Evolutionary conservation across 2,329 filamentous ascomycete genomes (phyloP).

Genomic region (Metarhizium guizhouense): DNA sequence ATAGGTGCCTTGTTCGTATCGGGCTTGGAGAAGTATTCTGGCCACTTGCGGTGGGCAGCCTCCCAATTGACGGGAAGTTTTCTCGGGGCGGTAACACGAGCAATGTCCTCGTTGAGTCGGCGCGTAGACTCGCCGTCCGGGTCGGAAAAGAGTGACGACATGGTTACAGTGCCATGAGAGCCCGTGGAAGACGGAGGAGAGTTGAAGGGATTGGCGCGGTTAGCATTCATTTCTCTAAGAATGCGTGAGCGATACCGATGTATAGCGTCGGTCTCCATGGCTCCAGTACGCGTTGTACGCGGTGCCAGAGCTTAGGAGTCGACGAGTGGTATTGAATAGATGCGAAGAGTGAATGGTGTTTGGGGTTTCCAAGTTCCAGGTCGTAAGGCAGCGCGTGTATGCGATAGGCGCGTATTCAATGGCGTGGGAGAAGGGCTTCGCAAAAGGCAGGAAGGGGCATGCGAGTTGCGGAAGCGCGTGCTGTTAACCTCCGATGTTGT

Average conservation of each 20-base stretch:
- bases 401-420: neutral
- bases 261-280: slow-evolving; percentile 33
- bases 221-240: slow-evolving; percentile 42
- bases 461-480: neutral
- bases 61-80: slow-evolving; percentile 35
- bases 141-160: slow-evolving; percentile 43
- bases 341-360: neutral
- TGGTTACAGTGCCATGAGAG: slow-evolving; percentile 46
- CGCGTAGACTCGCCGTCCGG: slow-evolving; percentile 46
- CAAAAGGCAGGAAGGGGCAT: slow-evolving; percentile 6
- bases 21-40: slow-evolving; percentile 38
- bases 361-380: neutral
- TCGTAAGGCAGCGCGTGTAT: neutral
- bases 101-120: slow-evolving; percentile 39
- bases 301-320: slow-evolving; percentile 13
- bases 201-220: slow-evolving; percentile 47
- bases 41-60: slow-evolving; percentile 40
- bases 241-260: slow-evolving; percentile 38
- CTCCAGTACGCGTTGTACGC: slow-evolving; percentile 16
- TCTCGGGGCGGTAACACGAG: slow-evolving; percentile 29
- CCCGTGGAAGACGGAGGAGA: slow-evolving; percentile 50
- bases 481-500: neutral
- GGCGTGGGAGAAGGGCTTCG: neutral
- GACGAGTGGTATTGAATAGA: slow-evolving; percentile 11
- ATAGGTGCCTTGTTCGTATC: slow-evolving; percentile 19